These are phyloP conservation scores for Inga oerstediana DNA, from an alignment of 306 rosid genomes.

Conservation along the genomic window DNA sequence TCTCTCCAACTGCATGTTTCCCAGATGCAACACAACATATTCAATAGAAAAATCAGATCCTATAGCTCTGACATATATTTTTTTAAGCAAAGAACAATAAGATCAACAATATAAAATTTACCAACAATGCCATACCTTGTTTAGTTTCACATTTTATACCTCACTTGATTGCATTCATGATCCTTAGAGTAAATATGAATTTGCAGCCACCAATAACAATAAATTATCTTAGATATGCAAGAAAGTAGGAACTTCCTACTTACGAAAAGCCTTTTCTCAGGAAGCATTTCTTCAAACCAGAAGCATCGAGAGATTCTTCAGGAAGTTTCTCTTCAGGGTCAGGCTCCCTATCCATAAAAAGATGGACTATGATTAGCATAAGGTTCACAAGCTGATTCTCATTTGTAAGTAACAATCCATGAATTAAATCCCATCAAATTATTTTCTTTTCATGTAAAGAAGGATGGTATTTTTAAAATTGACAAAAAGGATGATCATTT, in stretches of 20 bases:
- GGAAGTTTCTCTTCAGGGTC: conserved; percentile 96
- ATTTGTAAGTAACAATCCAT: conserved; percentile 12
- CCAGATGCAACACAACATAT: too few species aligned
- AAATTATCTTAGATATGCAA: too few species aligned
- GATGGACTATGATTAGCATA: conserved; percentile 26
- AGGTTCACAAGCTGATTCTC: conserved; percentile 8
- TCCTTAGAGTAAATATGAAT: too few species aligned
- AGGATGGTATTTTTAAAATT: neutral
- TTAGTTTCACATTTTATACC: too few species aligned
- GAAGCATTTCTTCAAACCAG: conserved; percentile 75
- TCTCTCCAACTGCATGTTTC: too few species aligned
- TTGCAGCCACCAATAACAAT: too few species aligned
- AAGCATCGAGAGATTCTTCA: conserved; percentile 78
- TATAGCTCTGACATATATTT: too few species aligned
- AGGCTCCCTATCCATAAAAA: conserved; percentile 57
- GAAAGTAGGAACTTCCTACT: conserved; percentile 54
- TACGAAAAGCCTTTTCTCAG: conserved; percentile 82
- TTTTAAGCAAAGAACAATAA: too few species aligned
- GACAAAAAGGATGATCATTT: neutral
- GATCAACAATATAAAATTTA: too few species aligned
- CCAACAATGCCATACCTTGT: too few species aligned
- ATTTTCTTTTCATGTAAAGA: neutral
- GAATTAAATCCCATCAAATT: conserved; percentile 15
- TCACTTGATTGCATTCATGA: too few species aligned
- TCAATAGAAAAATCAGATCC: too few species aligned